These are phyloP conservation scores for Neopestalotiopsis rosae DNA, from an alignment of 2,329 filamentous ascomycete genomes.

Conservation along the genomic window DNA sequence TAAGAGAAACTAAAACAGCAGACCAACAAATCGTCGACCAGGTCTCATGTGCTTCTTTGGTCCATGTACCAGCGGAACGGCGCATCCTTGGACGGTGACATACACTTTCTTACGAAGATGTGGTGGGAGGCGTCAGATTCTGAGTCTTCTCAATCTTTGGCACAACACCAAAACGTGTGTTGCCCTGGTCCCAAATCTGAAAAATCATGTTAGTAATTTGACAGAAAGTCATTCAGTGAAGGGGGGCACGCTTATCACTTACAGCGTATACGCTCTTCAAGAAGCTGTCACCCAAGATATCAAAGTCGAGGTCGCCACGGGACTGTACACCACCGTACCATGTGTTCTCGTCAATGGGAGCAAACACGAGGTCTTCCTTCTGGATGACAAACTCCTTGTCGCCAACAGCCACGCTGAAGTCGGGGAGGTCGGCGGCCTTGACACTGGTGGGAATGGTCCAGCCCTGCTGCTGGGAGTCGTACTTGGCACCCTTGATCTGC, in stretches of 20 bases:
- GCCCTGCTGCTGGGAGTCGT: conserved; percentile 62
- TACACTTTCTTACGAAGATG: background rate
- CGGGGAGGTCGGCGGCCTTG: conserved; percentile 58
- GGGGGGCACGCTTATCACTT: conserved; percentile 33
- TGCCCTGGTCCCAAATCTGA: conserved; percentile 68
- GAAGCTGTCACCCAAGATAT: conserved; percentile 69
- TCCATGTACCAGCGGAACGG: background rate
- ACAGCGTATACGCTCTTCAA: conserved; percentile 70
- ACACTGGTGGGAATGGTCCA: conserved; percentile 66
- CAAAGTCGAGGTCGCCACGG: conserved; percentile 61
- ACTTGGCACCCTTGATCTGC: conserved; percentile 64
- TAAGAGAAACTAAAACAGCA: background rate
- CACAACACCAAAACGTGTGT: conserved; percentile 63
- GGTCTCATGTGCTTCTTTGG: background rate
- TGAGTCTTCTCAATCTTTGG: conserved; percentile 53
- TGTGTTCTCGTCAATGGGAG: conserved; percentile 54
- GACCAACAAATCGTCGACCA: background rate
- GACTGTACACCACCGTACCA: conserved; percentile 72
- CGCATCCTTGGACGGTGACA: background rate
- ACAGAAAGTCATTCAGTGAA: background rate
- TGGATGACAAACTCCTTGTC: conserved; percentile 63
- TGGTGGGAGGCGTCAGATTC: conserved; percentile 29
- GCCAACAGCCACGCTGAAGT: conserved; percentile 68
- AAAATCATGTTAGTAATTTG: conserved; percentile 20
- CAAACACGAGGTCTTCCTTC: conserved; percentile 67